Evolutionary conservation across 2,329 filamentous ascomycete genomes (phyloP).

Genomic region (Diplodia seriata): DNA sequence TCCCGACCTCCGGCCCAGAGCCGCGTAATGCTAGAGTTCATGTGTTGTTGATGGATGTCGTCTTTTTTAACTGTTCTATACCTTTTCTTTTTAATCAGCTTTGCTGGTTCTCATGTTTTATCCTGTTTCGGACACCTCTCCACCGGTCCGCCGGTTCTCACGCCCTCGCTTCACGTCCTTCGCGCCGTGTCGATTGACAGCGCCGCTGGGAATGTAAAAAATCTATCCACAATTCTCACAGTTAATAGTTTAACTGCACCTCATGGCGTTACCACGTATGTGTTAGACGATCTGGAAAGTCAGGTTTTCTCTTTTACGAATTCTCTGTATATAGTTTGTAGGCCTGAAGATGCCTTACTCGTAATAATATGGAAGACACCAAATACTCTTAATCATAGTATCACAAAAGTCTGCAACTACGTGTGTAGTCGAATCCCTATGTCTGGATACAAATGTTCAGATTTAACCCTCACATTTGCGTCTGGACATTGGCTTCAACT

Average conservation of each 20-base stretch:
- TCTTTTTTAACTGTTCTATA: constrained; percentile 23
- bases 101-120: constrained; percentile 19
- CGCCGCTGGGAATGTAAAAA: constrained; percentile 15
- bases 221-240: constrained; percentile 8
- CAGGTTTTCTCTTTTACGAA: neutral
- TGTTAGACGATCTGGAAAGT: constrained; percentile 25
- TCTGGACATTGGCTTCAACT: no score
- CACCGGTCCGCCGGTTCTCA: neutral
- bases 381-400: neutral
- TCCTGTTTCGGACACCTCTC: neutral
- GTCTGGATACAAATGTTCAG: neutral
- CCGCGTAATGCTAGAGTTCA: constrained; percentile 9
- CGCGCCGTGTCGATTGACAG: neutral
- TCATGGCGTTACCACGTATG: constrained; percentile 21
- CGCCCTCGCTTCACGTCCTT: neutral
- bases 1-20: constrained; percentile 9
- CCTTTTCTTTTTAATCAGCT: constrained; percentile 19
- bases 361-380: neutral
- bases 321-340: neutral
- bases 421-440: neutral
- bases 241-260: constrained; percentile 5
- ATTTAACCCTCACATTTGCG: no score
- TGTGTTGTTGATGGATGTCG: constrained; percentile 24
- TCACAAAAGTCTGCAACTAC: no score
- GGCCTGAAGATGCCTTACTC: neutral